phyloP scores from a whole-genome alignment of 345 rosid genomes.

The Erodium maritimum region DNA sequence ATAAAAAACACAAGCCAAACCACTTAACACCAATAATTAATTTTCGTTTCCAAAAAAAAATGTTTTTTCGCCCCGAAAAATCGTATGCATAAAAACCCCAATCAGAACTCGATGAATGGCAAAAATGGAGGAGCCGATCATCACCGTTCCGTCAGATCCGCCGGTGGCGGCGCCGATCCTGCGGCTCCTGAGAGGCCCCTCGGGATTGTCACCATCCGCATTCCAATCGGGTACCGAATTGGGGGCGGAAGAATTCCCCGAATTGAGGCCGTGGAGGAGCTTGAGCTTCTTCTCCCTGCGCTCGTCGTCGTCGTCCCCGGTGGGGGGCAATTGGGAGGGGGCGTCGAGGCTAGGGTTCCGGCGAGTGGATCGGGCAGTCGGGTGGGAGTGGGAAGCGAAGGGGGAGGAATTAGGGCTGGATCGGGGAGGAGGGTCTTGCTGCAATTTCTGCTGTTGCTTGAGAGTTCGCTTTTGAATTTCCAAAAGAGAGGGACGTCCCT shows the following conservation, averaged over 20 bases:
- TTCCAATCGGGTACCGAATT: too few relatives aligned
- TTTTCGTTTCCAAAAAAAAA: not conserved
- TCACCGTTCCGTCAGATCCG: constrained; percentile 62
- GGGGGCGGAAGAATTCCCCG: too few relatives aligned
- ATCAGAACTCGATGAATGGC: not conserved
- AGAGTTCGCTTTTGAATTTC: constrained; percentile 90
- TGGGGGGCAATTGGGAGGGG: constrained; percentile 10
- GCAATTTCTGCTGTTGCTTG: constrained; percentile 48
- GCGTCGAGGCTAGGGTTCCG: constrained; percentile 34
- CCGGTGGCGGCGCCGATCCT: constrained; percentile 30
- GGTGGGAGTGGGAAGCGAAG: constrained; percentile 20
- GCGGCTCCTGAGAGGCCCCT: constrained; percentile 21
- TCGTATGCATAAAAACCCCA: not conserved
- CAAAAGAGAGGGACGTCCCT: constrained; percentile 90
- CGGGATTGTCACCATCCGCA: constrained; percentile 13
- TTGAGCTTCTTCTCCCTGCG: constrained; percentile 61
- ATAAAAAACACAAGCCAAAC: not conserved
- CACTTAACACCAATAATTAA: not conserved
- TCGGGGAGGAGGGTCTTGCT: constrained; percentile 6
- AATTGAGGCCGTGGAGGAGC: constrained; percentile 18
- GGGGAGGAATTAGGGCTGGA: constrained; percentile 8
- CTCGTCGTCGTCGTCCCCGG: constrained; percentile 28
- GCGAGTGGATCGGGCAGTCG: constrained; percentile 41
- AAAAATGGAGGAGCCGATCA: constrained; percentile 6
- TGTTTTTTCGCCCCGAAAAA: too few relatives aligned